Conservation (phyloP, 345 rosid species). For the Trapa incisa region DNA sequence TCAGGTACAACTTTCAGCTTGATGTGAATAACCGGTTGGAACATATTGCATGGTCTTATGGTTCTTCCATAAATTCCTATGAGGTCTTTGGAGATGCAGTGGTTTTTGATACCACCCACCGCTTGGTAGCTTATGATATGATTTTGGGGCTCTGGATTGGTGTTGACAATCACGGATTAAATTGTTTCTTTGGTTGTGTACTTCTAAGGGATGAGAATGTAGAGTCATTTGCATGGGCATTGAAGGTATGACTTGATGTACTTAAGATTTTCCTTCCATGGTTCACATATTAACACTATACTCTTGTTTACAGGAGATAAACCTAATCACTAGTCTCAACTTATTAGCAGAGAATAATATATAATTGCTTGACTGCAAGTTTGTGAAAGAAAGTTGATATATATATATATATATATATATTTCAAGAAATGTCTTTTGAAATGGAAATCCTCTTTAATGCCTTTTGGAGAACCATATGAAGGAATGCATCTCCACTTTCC, state of each 20-base stretch:
- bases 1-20: constrained; percentile 37
- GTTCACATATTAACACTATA: background rate
- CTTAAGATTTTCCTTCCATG: background rate
- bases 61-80: constrained; percentile 33
- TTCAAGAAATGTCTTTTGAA: background rate
- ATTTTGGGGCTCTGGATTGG: constrained; percentile 47
- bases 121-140: constrained; percentile 47
- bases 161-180: constrained; percentile 43
- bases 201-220: constrained; percentile 45
- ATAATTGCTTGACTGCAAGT: background rate
- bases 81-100: constrained; percentile 46
- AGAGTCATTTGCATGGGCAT: constrained; percentile 52
- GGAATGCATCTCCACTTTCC: background rate
- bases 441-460: background rate
- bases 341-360: background rate
- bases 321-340: background rate
- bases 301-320: background rate
- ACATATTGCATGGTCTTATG: constrained; percentile 47
- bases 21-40: constrained; percentile 42
- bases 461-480: background rate
- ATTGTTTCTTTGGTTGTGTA: constrained; percentile 36
- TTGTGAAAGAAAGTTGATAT: background rate
- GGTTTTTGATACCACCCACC: constrained; percentile 42
- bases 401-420: background rate
- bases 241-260: constrained; percentile 29